These are phyloP conservation scores for Aspergillus sergii DNA, from an alignment of 2,329 filamentous ascomycete genomes.

Conservation along the genomic window DNA sequence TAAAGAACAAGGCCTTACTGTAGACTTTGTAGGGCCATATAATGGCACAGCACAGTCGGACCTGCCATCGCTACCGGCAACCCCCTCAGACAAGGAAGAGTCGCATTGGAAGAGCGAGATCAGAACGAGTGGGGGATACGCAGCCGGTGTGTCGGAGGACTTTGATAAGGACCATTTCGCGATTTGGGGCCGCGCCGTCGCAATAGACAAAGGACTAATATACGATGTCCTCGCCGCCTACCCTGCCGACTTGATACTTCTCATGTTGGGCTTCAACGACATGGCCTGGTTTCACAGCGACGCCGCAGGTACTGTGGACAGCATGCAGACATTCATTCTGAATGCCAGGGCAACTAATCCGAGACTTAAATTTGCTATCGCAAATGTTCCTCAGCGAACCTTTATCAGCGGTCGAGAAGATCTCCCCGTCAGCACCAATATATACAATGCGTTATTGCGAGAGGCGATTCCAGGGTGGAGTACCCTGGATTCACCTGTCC, in stretches of 20 bases:
- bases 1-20: background rate
- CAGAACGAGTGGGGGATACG: conserved; percentile 4
- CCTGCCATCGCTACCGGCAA: background rate
- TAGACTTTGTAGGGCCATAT: conserved; percentile 7
- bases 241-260: conserved; percentile 1
- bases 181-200: conserved; percentile 9
- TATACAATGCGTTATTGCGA: conserved; percentile 4
- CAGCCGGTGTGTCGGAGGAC: background rate
- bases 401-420: conserved; percentile 6
- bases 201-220: conserved; percentile 1
- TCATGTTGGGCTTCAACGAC: conserved; percentile 13
- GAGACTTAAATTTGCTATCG: conserved; percentile 5
- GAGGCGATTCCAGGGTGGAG: conserved; percentile 3
- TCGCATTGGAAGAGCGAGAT: background rate
- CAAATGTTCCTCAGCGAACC: conserved; percentile 7
- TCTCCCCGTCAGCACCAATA: conserved; percentile 5
- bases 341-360: conserved; percentile 2
- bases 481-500: conserved; percentile 1
- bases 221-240: background rate
- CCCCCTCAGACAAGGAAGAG: background rate
- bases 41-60: conserved; percentile 4
- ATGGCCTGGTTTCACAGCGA: conserved; percentile 9
- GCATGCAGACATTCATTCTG: background rate
- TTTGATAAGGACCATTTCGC: conserved; percentile 5
- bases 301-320: background rate